Base-by-base conservation (phyloP, 2,329 filamentous ascomycete genomes). In the Aschersonia sp. region DNA sequence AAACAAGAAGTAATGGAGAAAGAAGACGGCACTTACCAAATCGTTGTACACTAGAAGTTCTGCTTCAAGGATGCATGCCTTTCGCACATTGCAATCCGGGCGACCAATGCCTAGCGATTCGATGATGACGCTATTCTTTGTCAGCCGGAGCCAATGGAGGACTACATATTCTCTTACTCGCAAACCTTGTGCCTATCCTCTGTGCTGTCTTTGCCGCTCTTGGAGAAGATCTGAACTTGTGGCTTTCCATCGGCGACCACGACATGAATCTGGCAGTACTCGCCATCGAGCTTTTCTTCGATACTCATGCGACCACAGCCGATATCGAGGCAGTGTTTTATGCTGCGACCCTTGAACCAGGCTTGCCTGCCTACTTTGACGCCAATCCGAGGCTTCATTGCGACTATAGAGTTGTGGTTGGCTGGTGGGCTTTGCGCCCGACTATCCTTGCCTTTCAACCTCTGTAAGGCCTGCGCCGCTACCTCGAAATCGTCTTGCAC, bases 171-270 rank as follows among this genome's bases (percentile, higher is more conserved):
- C 30, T 56, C 67, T 54, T 59, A 76, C 73, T 59, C 58, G 52
- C 85, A 79, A 29, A 94, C 62, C 1, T 68, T 69, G 9, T 62
- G 55, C 35, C 84, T 76, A 60, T 94, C 88, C 46, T 67, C 59
- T 0, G 87, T 95, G 43, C 87, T 90, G 54, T 95, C 86, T 59
- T 92, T 94, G 49, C 88, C 87, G 56, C 87, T 92, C 60, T 95
- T 96, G 8, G 87, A 94, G 59, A 92, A 95, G 32, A 95, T 90
- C 52, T 83, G 81, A 31, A 94, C 78, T 44, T 71, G 75, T 1
- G 72, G 58, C 1, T 49, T 59, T 12, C 66, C 66, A 45, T 75
- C 78, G 7, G 68, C 67, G 6, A 85, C 66, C 57, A 94, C 79
- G 40, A 95, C 68, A 56, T 95, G 88, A 32, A 95, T 79, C 60